Evolutionary conservation across 805 yeast species (phyloP).

Genomic region (Ogataea allantospora): DNA sequence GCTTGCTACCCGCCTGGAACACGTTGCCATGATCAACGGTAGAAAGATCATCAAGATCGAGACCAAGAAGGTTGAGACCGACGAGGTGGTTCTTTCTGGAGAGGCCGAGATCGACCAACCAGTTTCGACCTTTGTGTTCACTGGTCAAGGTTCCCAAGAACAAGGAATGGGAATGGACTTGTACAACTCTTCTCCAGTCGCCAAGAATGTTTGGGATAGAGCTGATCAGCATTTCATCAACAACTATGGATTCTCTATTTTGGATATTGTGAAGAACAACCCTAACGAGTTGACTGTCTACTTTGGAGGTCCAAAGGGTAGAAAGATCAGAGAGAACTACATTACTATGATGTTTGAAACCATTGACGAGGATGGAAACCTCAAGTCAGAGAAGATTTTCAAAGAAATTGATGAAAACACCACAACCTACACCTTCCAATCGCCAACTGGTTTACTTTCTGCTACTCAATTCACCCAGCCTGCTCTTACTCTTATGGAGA

Average conservation of each 20-base stretch:
- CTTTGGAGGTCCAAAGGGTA: conserved; percentile 97
- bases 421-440: conserved; percentile 81
- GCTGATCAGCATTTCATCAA: conserved; percentile 91
- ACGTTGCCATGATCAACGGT: conserved; percentile 98
- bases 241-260: conserved; percentile 95
- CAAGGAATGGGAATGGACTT: conserved; percentile 99
- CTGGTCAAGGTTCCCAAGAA: conserved; percentile 99
- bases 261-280: conserved; percentile 92
- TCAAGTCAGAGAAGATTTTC: conserved; percentile 92
- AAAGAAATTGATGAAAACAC: conserved; percentile 82
- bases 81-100: conserved; percentile 75
- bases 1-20: conserved; percentile 84
- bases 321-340: conserved; percentile 90
- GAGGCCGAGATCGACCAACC: conserved; percentile 99
- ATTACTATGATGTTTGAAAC: conserved; percentile 98
- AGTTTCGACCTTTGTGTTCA: conserved; percentile 91
- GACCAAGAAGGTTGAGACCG: conserved; percentile 80
- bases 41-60: conserved; percentile 94
- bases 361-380: conserved; percentile 75
- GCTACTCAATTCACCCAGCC: conserved; percentile 99
- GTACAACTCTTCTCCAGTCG: conserved; percentile 86
- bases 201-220: conserved; percentile 94
- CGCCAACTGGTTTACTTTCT: conserved; percentile 92
- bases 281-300: conserved; percentile 94
- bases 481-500: conserved; percentile 98